Evolutionary conservation across 306 rosid genomes (phyloP).

Genomic region (Trifolium pratense): DNA sequence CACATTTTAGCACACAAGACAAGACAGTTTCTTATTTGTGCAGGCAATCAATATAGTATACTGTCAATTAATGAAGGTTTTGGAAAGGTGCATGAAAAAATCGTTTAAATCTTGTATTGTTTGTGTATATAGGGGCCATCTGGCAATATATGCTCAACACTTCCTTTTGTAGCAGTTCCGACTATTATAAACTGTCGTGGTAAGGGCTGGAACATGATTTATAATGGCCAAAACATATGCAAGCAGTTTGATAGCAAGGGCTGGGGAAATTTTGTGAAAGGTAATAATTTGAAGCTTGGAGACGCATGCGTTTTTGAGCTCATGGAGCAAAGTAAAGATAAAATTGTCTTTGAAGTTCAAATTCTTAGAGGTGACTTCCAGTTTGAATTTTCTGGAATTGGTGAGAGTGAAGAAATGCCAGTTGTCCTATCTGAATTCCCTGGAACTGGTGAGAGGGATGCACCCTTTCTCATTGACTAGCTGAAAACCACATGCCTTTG

Average conservation of each 20-base stretch:
- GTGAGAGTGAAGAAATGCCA: slow-evolving; percentile 36
- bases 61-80: neutral
- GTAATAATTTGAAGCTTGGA: slow-evolving; percentile 58
- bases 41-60: neutral
- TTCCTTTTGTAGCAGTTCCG: slow-evolving; percentile 48
- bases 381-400: slow-evolving; percentile 30
- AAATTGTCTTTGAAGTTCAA: slow-evolving; percentile 56
- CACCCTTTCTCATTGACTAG: slow-evolving; percentile 42
- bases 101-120: slow-evolving; percentile 28
- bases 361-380: slow-evolving; percentile 80
- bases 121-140: slow-evolving; percentile 39
- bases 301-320: slow-evolving; percentile 74
- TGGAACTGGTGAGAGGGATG: slow-evolving; percentile 33
- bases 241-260: slow-evolving; percentile 26
- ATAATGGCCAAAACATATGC: slow-evolving; percentile 23
- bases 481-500: slow-evolving; percentile 1
- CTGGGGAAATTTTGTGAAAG: slow-evolving; percentile 56
- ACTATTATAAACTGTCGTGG: slow-evolving; percentile 39
- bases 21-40: slow-evolving; percentile 12
- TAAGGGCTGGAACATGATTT: slow-evolving; percentile 55
- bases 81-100: neutral
- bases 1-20: slow-evolving; percentile 1
- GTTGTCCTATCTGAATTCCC: slow-evolving; percentile 34
- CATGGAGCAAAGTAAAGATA: slow-evolving; percentile 30
- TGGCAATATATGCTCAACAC: neutral